A percentile compares a stretch with the other conserved stretches of the same genome.
These are phyloP conservation scores for Myxozyma mucilagina DNA, from an alignment of 805 yeast species.

Conservation along the genomic window DNA sequence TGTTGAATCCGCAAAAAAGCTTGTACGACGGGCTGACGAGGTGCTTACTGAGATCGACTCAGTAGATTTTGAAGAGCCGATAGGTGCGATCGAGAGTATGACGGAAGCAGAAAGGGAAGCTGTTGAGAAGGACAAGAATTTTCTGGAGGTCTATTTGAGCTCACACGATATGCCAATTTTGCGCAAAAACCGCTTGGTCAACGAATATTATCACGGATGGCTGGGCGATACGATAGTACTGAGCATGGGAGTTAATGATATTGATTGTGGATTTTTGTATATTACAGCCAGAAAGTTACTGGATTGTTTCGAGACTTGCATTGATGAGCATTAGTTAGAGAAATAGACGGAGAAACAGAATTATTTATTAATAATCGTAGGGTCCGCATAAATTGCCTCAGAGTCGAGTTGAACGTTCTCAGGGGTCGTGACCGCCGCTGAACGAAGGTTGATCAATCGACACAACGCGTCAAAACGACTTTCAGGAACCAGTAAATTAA, in stretches of 20 bases:
- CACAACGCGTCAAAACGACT: too few relatives aligned
- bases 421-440: too few relatives aligned
- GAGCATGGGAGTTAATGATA: conserved; percentile 18
- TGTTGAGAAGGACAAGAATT: neutral
- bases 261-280: conserved; percentile 13
- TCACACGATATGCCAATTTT: neutral
- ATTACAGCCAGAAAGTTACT: conserved; percentile 18
- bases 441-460: too few relatives aligned
- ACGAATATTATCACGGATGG: conserved; percentile 27
- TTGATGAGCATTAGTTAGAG: neutral
- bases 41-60: too few relatives aligned
- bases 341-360: neutral
- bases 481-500: too few relatives aligned
- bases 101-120: neutral
- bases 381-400: too few relatives aligned
- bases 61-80: too few relatives aligned
- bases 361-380: too few relatives aligned
- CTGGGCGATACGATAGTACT: conserved; percentile 23
- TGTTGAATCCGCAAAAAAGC: too few relatives aligned
- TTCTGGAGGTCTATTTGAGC: neutral
- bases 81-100: neutral
- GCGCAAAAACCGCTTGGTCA: conserved; percentile 16
- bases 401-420: too few relatives aligned
- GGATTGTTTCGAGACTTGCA: conserved; percentile 12
- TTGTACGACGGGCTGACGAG: too few relatives aligned